Conservation (phyloP, 2,329 filamentous ascomycete genomes). For the Fusarium transvaalense region DNA sequence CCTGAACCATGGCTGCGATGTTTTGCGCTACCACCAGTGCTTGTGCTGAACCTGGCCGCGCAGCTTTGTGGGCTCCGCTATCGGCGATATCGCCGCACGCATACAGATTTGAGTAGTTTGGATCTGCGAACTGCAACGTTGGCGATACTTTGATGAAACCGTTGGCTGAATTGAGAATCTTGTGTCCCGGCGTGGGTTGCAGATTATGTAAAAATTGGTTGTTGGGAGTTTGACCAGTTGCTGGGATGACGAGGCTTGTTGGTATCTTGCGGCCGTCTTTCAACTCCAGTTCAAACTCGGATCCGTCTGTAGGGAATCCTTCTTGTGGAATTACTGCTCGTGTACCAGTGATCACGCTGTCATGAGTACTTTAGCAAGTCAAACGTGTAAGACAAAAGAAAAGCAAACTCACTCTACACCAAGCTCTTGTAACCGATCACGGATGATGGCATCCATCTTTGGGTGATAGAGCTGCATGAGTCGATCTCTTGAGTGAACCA, state of each 20-base stretch:
- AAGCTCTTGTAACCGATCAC: conserved; percentile 38
- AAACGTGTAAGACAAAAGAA: fast-evolving
- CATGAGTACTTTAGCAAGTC: fast-evolving
- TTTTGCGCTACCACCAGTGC: conserved; percentile 43
- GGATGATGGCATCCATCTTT: conserved; percentile 44
- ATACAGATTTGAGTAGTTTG: conserved; percentile 42
- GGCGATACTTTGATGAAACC: conserved; percentile 43
- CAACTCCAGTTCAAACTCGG: conserved; percentile 35
- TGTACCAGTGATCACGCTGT: conserved; percentile 41
- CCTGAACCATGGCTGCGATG: conserved; percentile 40
- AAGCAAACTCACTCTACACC: conserved; percentile 34
- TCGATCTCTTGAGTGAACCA: conserved; percentile 44
- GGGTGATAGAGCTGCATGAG: conserved; percentile 46
- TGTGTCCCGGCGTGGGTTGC: conserved; percentile 2
- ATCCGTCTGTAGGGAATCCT: conserved; percentile 43
- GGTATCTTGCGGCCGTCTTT: conserved; percentile 41
- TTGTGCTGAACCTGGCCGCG: conserved; percentile 38
- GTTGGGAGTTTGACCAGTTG: conserved; percentile 46
- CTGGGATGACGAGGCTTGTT: conserved; percentile 42
- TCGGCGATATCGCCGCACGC: conserved; percentile 47
- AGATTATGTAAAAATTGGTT: conserved; percentile 43
- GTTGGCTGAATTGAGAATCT: conserved; percentile 37
- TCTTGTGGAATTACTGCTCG: conserved; percentile 36
- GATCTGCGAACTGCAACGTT: conserved; percentile 42
- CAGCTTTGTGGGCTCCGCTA: conserved; percentile 46